These are phyloP conservation scores for Tuber microsphaerosporum DNA, from an alignment of 495 filamentous ascomycete species.

Conservation along the genomic window DNA sequence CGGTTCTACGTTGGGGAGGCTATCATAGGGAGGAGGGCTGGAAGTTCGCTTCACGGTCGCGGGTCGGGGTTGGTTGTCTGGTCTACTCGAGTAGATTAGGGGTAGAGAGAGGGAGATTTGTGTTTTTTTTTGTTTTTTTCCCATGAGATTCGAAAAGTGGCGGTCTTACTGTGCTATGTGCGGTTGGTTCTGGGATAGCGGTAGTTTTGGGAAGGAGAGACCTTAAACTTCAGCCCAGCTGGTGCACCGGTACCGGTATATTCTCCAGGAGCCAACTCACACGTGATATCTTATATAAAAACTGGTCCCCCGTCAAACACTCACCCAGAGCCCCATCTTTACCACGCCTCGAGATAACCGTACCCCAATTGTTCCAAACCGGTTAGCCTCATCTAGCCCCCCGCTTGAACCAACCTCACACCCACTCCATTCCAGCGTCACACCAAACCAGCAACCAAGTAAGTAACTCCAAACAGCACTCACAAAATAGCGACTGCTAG, in stretches of 20 bases:
- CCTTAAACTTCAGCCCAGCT: background rate
- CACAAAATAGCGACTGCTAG: background rate
- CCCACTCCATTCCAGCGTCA: background rate
- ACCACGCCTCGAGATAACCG: background rate
- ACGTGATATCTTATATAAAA: background rate
- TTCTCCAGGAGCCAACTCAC: background rate
- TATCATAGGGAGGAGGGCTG: background rate
- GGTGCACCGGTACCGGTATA: background rate
- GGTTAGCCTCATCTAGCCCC: background rate
- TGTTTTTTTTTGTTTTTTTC: background rate
- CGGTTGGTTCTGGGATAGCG: background rate
- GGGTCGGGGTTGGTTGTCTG: background rate
- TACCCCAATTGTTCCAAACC: background rate
- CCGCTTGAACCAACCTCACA: background rate
- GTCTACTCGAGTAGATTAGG: background rate
- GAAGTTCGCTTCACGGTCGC: background rate
- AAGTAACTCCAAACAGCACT: background rate
- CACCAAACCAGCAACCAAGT: background rate
- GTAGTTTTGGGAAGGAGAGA: background rate
- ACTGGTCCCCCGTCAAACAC: background rate
- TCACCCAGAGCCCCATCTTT: background rate
- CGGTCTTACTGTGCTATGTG: background rate
- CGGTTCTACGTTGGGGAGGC: background rate
- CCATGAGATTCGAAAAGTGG: background rate
- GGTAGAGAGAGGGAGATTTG: background rate